A percentile compares a stretch with the other conserved stretches of the same genome.
phyloP scores from a whole-genome alignment of 2,329 filamentous ascomycete genomes.

The Phyllosticta citrichinensis region DNA sequence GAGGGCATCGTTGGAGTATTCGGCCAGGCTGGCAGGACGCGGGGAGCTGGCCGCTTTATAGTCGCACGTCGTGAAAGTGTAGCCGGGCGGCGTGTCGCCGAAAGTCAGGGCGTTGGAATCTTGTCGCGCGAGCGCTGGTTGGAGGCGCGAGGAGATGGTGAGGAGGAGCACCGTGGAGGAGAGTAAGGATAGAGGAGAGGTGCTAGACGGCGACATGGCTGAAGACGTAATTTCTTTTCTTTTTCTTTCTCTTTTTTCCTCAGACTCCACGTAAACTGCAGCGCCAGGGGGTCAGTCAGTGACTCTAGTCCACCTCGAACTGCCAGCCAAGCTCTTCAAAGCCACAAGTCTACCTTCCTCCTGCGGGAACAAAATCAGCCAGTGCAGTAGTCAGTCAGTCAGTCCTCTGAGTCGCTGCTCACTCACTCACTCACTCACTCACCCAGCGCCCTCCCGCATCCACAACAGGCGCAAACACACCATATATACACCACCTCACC shows the following conservation, averaged over 20 bases:
- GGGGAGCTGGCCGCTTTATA: constrained; percentile 24
- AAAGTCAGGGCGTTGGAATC: constrained; percentile 20
- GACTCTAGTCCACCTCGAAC: neutral
- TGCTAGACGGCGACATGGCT: neutral
- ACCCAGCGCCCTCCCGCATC: neutral
- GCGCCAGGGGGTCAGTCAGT: too few species aligned
- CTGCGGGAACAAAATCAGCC: neutral
- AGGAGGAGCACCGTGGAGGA: neutral
- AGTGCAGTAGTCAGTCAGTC: neutral
- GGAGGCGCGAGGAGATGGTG: neutral
- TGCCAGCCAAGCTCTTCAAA: neutral
- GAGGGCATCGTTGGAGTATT: constrained; percentile 39
- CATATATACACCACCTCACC: neutral
- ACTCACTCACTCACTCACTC: neutral
- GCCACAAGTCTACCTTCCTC: neutral
- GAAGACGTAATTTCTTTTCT: neutral
- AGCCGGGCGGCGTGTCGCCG: constrained; percentile 21
- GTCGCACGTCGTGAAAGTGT: constrained; percentile 30
- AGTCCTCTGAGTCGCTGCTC: neutral
- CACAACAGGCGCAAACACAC: neutral
- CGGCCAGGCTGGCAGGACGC: constrained; percentile 20
- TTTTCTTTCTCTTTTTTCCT: neutral
- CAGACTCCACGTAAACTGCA: neutral
- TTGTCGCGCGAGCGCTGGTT: constrained; percentile 13
- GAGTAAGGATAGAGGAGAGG: neutral